A percentile compares a stretch with the other conserved stretches of the same genome.
These are phyloP conservation scores for Plasmodium adleri DNA, from an alignment of 169 alveolate species.

Conservation along the genomic window DNA sequence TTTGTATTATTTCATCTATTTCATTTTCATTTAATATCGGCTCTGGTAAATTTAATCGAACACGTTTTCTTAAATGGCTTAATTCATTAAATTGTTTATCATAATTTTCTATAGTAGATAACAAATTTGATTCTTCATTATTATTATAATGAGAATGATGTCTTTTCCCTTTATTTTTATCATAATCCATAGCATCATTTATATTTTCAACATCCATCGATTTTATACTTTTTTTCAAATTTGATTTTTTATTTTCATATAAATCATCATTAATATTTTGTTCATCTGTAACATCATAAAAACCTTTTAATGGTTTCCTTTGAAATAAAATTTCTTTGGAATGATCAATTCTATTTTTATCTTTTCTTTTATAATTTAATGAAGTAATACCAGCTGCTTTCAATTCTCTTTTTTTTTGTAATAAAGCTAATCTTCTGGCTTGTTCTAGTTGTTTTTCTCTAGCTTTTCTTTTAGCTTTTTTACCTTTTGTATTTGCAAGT, in stretches of 20 bases:
- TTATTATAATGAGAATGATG: not conserved
- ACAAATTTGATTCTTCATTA: slow-evolving; percentile 45
- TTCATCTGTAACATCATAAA: slow-evolving; percentile 90
- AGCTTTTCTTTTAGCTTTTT: slow-evolving; percentile 99
- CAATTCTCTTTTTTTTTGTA: slow-evolving; percentile 98
- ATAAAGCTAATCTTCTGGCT: slow-evolving; percentile 96
- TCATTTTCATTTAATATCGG: slow-evolving; percentile 68
- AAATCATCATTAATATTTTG: slow-evolving; percentile 90
- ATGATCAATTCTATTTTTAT: slow-evolving; percentile 94
- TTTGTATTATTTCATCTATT: slow-evolving; percentile 70
- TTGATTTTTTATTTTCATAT: slow-evolving; percentile 33
- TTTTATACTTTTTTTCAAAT: slow-evolving; percentile 29
- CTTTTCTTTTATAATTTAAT: slow-evolving; percentile 87
- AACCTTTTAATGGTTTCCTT: slow-evolving; percentile 95
- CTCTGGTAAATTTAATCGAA: slow-evolving; percentile 55
- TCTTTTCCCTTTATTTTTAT: slow-evolving; percentile 2
- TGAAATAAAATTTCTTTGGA: slow-evolving; percentile 96
- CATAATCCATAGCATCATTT: slow-evolving; percentile 1
- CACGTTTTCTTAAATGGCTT: slow-evolving; percentile 64
- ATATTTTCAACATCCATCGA: slow-evolving; percentile 66
- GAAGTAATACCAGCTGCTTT: slow-evolving; percentile 98
- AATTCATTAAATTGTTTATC: slow-evolving; percentile 66
- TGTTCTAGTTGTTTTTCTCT: slow-evolving; percentile 98
- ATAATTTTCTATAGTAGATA: slow-evolving; percentile 53
- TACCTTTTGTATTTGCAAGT: slow-evolving; percentile 99